Percentiles rank a stretch among this genome's conserved stretches.
phyloP scores from a whole-genome alignment of 805 yeast genomes.

The Yarrowia sp. region DNA sequence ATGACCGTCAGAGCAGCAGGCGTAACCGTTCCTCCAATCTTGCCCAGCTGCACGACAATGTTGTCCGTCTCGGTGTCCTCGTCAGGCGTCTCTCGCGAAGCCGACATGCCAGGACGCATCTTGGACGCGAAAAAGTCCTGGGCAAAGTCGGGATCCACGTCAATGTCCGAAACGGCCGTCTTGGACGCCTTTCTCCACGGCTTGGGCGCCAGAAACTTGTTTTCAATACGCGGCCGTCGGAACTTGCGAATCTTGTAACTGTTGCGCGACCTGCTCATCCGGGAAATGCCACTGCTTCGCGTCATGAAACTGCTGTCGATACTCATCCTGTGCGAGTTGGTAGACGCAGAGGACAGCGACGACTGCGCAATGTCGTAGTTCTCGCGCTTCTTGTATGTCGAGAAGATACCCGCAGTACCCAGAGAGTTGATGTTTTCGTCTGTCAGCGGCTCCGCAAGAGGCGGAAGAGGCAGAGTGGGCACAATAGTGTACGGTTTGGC shows the following conservation, averaged over 20 bases:
- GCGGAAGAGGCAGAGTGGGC: conserved; percentile 63
- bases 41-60: conserved; percentile 54
- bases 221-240: neutral
- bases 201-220: conserved; percentile 14
- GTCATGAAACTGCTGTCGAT: conserved; percentile 16
- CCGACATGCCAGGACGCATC: conserved; percentile 4
- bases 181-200: conserved; percentile 17
- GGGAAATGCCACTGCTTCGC: conserved; percentile 12
- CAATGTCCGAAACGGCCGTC: neutral
- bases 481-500: conserved; percentile 47
- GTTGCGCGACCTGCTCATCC: neutral
- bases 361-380: conserved; percentile 20
- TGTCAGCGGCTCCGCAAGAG: conserved; percentile 40
- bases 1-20: conserved; percentile 47
- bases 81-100: conserved; percentile 34
- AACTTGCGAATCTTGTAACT: conserved; percentile 3
- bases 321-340: conserved; percentile 10
- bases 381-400: conserved; percentile 5
- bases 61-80: conserved; percentile 53
- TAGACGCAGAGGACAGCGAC: conserved; percentile 9
- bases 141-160: conserved; percentile 10
- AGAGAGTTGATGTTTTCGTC: conserved; percentile 19
- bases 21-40: conserved; percentile 48
- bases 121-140: conserved; percentile 20
- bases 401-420: conserved; percentile 10